Conservation (phyloP, 2,329 filamentous ascomycete species). For the Trichoderma koningiopsis region DNA sequence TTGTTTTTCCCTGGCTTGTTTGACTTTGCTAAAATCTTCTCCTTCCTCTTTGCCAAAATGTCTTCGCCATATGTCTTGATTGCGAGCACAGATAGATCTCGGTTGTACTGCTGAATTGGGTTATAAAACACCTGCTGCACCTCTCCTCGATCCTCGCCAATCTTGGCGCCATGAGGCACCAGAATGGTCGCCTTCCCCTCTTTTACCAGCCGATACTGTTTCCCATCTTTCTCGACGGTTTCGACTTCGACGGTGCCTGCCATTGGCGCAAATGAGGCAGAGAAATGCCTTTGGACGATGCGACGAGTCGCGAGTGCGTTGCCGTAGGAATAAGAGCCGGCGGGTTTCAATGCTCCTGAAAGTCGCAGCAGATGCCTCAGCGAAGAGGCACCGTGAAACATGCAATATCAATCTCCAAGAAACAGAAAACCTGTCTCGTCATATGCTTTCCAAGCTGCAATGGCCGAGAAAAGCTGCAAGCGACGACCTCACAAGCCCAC, state of each 20-base stretch:
- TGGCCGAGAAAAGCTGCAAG: conserved; percentile 10
- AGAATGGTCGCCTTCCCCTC: conserved; percentile 62
- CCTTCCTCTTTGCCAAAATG: conserved; percentile 48
- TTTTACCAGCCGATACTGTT: conserved; percentile 54
- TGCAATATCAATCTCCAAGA: conserved; percentile 25
- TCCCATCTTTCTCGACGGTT: conserved; percentile 44
- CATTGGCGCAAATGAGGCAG: conserved; percentile 26
- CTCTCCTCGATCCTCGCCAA: conserved; percentile 57
- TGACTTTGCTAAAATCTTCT: conserved; percentile 45
- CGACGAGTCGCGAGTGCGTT: conserved; percentile 9
- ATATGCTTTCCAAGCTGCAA: not conserved
- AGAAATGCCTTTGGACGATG: not conserved
- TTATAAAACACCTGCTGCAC: conserved; percentile 94
- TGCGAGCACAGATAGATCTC: conserved; percentile 88
- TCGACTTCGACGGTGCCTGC: conserved; percentile 29
- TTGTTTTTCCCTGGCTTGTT: conserved; percentile 47
- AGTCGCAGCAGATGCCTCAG: conserved; percentile 29
- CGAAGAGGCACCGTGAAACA: conserved; percentile 26
- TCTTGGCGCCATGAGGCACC: conserved; percentile 50
- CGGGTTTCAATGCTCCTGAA: conserved; percentile 21
- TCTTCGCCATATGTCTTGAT: conserved; percentile 87
- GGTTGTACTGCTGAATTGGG: conserved; percentile 98
- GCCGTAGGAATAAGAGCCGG: not conserved
- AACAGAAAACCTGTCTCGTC: not conserved
- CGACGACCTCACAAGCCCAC: conserved; percentile 3